Conservation (phyloP, 192 early-diverging fungal genomes). For the Umbelopsis sp. region DNA sequence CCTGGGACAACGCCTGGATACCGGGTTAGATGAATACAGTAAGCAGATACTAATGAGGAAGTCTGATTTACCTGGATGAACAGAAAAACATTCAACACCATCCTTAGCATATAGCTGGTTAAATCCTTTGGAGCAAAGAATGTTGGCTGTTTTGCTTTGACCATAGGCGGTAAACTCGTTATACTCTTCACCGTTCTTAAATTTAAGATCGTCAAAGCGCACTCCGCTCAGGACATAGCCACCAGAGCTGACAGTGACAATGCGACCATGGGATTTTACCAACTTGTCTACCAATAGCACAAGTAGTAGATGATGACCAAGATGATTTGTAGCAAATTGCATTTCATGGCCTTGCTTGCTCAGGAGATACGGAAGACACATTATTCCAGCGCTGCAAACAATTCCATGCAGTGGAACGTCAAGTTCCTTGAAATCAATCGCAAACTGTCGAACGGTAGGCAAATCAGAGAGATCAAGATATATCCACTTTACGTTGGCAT, state of each 20-base stretch:
- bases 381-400: slow-evolving; percentile 57
- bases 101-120: neutral
- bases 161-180: slow-evolving; percentile 10
- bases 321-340: slow-evolving; percentile 69
- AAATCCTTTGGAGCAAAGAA: slow-evolving; percentile 45
- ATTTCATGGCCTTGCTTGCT: slow-evolving; percentile 60
- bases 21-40: too few relatives aligned
- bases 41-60: too few relatives aligned
- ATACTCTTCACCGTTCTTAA: slow-evolving; percentile 19
- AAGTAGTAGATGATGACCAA: slow-evolving; percentile 54
- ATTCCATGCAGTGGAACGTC: slow-evolving; percentile 33
- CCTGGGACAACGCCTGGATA: too few relatives aligned
- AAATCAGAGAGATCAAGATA: slow-evolving; percentile 14
- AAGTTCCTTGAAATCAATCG: neutral
- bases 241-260: slow-evolving; percentile 42
- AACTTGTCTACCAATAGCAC: slow-evolving; percentile 33
- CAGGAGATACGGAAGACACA: slow-evolving; percentile 54
- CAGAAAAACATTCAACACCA: slow-evolving; percentile 16
- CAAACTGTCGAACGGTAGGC: slow-evolving; percentile 18
- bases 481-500: neutral
- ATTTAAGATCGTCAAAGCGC: slow-evolving; percentile 15
- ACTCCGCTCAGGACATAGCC: slow-evolving; percentile 15
- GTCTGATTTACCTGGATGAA: slow-evolving; percentile 18
- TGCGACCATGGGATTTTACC: slow-evolving; percentile 31
- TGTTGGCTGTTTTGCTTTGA: slow-evolving; percentile 52